Evolutionary conservation across 2,329 filamentous ascomycete genomes (phyloP), one percentile per base, ranked within the genome.

Genomic region (Aaosphaeria pasadenensis): DNA sequence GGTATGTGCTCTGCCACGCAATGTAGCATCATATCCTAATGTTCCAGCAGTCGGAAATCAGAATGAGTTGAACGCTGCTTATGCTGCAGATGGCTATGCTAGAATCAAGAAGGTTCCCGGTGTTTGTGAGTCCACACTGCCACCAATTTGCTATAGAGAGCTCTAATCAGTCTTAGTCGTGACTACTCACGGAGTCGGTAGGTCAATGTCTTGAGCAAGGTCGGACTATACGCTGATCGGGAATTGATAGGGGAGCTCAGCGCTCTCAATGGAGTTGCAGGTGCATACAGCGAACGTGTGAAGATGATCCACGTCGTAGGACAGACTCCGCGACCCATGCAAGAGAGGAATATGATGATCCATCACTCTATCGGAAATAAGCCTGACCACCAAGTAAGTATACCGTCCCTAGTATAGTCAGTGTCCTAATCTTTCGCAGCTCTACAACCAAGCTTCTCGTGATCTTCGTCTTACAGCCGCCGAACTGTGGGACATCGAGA

Each of bases 161-260:
- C 13, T 9, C 9, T 13, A 9, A 36, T 4, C 9, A 9, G 13
- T 36, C 33, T 11, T 72, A 33, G 58, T 83, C 6, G 69, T 84
- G 31, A 85, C 82, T 1, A 83, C 82, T 0, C 83, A 83, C 56
- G 82, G 81, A 4, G 82, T 85, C 1, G 82, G 82, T 49, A 47
- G 28, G 52, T 50, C 3, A 41, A 7, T 11, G 36, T 35, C 5
- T 17, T 2, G n/a, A 13, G 3, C 11, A 30, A 36, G 31, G 9
- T 42, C 35, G 7, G 24, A 13, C 11, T 1, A 42, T 17, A 24
- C 3, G 11, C 30, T 46, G 7, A 53, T 24, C 39, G n/a, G 13
- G 24, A 11, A 4, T 46, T 7, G 17, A 24, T 11, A 59, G 63
- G 65, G 17, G 74, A 77, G 52, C 55, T 77, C 5, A 72, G 67